Evolutionary conservation across 345 rosid species (phyloP), one percentile per base, ranked within the genome.

Genomic region (Bruguiera sexangula): DNA sequence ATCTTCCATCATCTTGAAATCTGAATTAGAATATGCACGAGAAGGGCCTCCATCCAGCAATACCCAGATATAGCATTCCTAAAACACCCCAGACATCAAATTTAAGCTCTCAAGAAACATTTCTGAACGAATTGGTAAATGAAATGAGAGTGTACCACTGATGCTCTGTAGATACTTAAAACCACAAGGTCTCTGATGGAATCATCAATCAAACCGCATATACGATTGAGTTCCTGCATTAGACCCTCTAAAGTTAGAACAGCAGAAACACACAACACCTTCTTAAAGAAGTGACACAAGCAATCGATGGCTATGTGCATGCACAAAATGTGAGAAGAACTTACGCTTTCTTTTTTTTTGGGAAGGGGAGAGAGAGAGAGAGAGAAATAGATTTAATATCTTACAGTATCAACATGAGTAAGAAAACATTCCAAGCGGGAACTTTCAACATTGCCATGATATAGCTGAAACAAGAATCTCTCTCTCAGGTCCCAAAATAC

Each of bases 1-100:
- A 55, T 87, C 99, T 82, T 92, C 96, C 89, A 95, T 80, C 82
- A 91, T 63, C 27, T 66, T 51, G 69, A 88, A 69, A 83, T 92
- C 97, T 63, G 92, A 81, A 78, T 92, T 88, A 39, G 96, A 86
- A 74, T 86, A 95, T 57, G 97, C 93, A 60, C 93, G 93, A 53
- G 91, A 86, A 69, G 97, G 93, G 52, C 99, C 97, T 77, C 99
- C 99, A 76, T 95, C 90, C 77, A 95, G 89, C 81, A 92, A 76
- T 63, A 92, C 85, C 88, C 97, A 85, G 67, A 84, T 79, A 76
- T 74, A 92, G 68, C 87, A 96, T 70, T 88, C 95, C 97, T 90
- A 73, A 67, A 79, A 30, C 31, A 79, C 56, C 63, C 78, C 58
- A 60, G 18, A 70, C 26, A 53, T 46, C 67, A 67, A 63, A 70